Evolutionary conservation across 2,329 filamentous ascomycete species (phyloP).

Genomic region (Monilinia laxa): DNA sequence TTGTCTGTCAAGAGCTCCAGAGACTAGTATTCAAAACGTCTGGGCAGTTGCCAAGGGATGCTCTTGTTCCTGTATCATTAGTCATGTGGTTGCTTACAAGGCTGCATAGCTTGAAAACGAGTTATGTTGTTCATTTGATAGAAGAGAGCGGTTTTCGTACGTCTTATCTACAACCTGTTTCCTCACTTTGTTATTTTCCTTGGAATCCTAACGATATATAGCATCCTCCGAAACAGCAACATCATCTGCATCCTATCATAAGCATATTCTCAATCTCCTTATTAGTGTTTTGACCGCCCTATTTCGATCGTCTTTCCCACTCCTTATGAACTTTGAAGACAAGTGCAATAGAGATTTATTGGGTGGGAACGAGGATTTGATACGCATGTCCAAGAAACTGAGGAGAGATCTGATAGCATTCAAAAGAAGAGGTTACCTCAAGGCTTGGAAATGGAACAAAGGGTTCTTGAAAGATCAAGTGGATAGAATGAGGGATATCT

Average conservation of each 20-base stretch:
- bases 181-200: not conserved
- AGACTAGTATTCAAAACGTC: slow-evolving; percentile 34
- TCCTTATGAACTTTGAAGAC: slow-evolving; percentile 34
- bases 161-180: slow-evolving; percentile 11
- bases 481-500: slow-evolving; percentile 6
- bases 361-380: slow-evolving; percentile 28
- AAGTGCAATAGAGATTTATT: slow-evolving; percentile 32
- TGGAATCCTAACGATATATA: not conserved
- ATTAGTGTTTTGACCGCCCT: slow-evolving; percentile 34
- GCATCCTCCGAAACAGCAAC: not conserved
- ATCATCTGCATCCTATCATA: slow-evolving; percentile 29
- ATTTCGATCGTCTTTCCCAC: slow-evolving; percentile 34
- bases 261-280: slow-evolving; percentile 31
- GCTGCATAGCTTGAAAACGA: slow-evolving; percentile 30
- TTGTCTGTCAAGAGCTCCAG: slow-evolving; percentile 33
- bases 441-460: slow-evolving; percentile 4
- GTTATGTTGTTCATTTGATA: slow-evolving; percentile 30
- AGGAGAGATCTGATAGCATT: slow-evolving; percentile 32
- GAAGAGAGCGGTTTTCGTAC: slow-evolving; percentile 23
- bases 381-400: slow-evolving; percentile 31
- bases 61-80: slow-evolving; percentile 35
- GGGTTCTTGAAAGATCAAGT: slow-evolving; percentile 15
- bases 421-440: slow-evolving; percentile 27
- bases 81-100: slow-evolving; percentile 35
- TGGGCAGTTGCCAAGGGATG: slow-evolving; percentile 31